Base-by-base conservation (phyloP, 75 land plant species). In the Cryptomeria japonica region DNA sequence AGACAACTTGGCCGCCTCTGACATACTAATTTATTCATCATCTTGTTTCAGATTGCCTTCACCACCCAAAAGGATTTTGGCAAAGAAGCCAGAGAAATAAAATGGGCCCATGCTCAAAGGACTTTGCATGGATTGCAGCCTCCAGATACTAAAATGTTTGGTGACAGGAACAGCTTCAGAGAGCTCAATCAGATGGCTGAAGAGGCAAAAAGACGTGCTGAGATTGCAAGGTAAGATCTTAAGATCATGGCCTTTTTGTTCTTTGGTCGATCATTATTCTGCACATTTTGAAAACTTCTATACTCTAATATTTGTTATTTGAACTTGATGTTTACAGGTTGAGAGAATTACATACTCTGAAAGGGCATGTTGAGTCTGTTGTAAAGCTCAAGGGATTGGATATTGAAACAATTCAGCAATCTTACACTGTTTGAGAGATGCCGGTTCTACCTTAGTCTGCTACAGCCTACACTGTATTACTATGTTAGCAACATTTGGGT, bases 31-130 rank as follows among this genome's bases (percentile, higher is more conserved):
- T 47, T 32, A 34, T n/a, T 49, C 14, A 14, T 51, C 16, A 25
- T 37, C 13, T 19, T 89, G 1, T 68, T 56, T 53, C 90, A 94
- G 96, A 91, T 92, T 87, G 97, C 97, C 41, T 94, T 94, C 86
- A 94, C 97, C 61, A 90, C 76, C 88, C 90, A 93, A 61, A 96
- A 93, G 61, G 93, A 96, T 85, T 96, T 93, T 90, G 97, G 97
- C 39, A 95, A 87, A 86, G 96, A 96, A 89, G 95, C 93, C 31
- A 90, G 97, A 15, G 95, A 95, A 72, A 90, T 93, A n/a, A 92
- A 91, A 89, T 96, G 97, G 97, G 96, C 95, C n/a, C 91, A 91
- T 87, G 95, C 92, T 86, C 96, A 96, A 88, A 91, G 97, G 42
- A 95, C 97, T 47, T 87, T 95, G 77, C 97, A 96, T 90, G 97